Conservation (phyloP, 768 basidiomycete genomes). For the Macrolepiota fuliginosa region DNA sequence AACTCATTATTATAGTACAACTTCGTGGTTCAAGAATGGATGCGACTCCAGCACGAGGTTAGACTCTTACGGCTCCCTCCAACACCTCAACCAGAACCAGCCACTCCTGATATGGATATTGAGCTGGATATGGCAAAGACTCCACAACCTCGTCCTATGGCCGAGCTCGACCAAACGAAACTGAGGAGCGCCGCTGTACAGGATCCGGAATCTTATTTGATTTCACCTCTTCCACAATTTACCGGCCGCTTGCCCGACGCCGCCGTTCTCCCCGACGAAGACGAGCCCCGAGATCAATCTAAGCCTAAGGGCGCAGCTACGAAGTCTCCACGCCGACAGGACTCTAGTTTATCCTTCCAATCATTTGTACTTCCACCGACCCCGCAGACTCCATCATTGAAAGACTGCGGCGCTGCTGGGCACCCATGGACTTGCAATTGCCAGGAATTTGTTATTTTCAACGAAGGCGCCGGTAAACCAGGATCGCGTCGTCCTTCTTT, state of each 20-base stretch:
- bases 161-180: constrained; percentile 31
- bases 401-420: constrained; percentile 19
- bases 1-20: constrained; percentile 27
- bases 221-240: constrained; percentile 44
- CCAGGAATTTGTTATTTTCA: constrained; percentile 13
- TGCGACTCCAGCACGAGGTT: constrained; percentile 26
- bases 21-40: constrained; percentile 29
- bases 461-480: constrained; percentile 7
- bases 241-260: constrained; percentile 36
- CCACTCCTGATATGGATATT: constrained; percentile 11
- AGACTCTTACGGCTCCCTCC: constrained; percentile 18
- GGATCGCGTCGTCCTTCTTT: constrained; percentile 2
- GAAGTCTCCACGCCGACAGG: background rate
- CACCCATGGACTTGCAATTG: constrained; percentile 23
- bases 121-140: constrained; percentile 9
- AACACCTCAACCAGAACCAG: constrained; percentile 9
- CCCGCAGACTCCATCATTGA: background rate
- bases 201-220: constrained; percentile 31
- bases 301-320: background rate
- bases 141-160: constrained; percentile 15
- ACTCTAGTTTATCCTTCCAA: background rate
- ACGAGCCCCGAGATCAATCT: constrained; percentile 19
- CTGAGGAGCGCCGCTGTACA: constrained; percentile 32
- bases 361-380: background rate
- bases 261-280: constrained; percentile 27